Percentiles rank a stretch among this genome's conserved stretches.
Evolutionary conservation across 805 yeast species (phyloP).

Genomic region (Zygotorulaspora danielsina): DNA sequence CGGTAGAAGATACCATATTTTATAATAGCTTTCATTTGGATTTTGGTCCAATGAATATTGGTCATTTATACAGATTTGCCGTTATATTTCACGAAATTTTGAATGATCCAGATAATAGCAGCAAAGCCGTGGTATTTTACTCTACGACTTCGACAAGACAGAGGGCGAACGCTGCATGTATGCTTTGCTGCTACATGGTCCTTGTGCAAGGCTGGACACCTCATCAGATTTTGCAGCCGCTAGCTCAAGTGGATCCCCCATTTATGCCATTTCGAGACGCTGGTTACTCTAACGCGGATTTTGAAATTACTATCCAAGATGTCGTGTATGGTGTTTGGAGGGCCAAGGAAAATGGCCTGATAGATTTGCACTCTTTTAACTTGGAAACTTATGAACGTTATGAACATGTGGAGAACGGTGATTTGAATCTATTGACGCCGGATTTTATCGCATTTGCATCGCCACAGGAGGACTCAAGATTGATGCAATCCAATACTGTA

Average conservation of each 20-base stretch:
- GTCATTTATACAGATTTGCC: conserved; percentile 91
- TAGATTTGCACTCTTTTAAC: conserved; percentile 81
- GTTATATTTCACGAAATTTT: conserved; percentile 87
- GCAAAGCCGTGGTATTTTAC: conserved; percentile 86
- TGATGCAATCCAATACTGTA: conserved; percentile 10
- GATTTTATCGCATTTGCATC: conserved; percentile 98
- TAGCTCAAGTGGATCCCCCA: conserved; percentile 88
- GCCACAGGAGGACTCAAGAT: conserved; percentile 65
- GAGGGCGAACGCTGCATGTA: conserved; percentile 91
- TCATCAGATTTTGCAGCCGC: conserved; percentile 92
- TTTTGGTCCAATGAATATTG: conserved; percentile 93
- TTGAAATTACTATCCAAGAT: conserved; percentile 89
- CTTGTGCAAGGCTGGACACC: conserved; percentile 97
- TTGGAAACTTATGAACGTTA: conserved; percentile 91
- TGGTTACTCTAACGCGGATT: conserved; percentile 94
- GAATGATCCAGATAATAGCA: conserved; percentile 77
- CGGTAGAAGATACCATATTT: conserved; percentile 87
- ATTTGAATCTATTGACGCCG: conserved; percentile 84
- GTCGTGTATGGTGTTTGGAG: conserved; percentile 96
- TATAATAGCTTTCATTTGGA: conserved; percentile 95
- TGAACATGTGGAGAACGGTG: conserved; percentile 96
- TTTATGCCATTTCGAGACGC: conserved; percentile 96
- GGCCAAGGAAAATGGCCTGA: conserved; percentile 86
- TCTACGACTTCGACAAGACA: conserved; percentile 76
- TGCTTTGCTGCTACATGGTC: conserved; percentile 91